Evolutionary conservation across 2,329 filamentous ascomycete genomes (phyloP).

Genomic region (Harringtonia aguacate): DNA sequence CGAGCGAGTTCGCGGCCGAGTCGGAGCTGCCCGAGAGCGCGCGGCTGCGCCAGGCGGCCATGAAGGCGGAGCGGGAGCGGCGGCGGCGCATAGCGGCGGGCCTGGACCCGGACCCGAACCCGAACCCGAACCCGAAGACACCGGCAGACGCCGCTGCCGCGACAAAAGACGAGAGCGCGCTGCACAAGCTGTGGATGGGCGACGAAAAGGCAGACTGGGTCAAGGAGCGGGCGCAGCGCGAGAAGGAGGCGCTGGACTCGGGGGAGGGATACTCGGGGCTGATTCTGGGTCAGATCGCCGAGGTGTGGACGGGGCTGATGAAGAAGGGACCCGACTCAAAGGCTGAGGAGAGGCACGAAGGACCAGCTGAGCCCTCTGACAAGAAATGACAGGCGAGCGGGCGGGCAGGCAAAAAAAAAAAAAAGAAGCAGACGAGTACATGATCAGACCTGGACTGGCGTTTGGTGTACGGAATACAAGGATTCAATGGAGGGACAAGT

Average conservation of each 20-base stretch:
- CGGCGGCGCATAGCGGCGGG: constrained; percentile 15
- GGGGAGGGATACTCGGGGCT: constrained; percentile 46
- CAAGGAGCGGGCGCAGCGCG: constrained; percentile 27
- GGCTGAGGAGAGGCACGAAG: background rate
- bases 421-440: no score
- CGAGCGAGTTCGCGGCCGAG: constrained; percentile 14
- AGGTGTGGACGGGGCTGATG: constrained; percentile 25
- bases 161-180: constrained; percentile 4
- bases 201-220: constrained; percentile 39
- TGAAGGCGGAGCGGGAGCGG: constrained; percentile 33
- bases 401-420: no score
- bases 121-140: background rate
- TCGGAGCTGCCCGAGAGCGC: constrained; percentile 43
- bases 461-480: no score
- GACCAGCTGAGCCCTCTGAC: no score
- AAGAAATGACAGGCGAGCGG: background rate
- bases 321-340: constrained; percentile 13
- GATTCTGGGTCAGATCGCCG: constrained; percentile 45
- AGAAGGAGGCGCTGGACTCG: constrained; percentile 38
- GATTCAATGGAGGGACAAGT: no score
- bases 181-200: constrained; percentile 48
- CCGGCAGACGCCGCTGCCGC: background rate
- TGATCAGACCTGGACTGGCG: no score
- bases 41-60: constrained; percentile 31
- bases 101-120: background rate